Evolutionary conservation across 495 filamentous ascomycete species (phyloP).

Genomic region (Talaromyces stipitatus): DNA sequence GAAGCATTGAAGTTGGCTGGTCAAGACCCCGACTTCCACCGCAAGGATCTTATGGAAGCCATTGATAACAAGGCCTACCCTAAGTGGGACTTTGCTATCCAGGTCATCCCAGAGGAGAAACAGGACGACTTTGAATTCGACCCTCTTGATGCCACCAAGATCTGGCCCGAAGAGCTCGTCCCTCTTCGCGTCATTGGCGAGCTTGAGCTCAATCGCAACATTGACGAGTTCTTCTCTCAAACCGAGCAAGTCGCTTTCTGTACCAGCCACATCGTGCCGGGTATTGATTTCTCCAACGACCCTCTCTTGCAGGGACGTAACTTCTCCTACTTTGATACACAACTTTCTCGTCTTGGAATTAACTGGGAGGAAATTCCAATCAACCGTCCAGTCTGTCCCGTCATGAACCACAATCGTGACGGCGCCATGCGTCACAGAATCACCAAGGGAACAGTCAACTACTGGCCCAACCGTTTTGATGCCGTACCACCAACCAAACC

Average conservation of each 20-base stretch:
- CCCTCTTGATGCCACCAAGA: constrained; percentile 84
- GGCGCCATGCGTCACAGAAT: constrained; percentile 53
- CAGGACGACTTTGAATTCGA: constrained; percentile 85
- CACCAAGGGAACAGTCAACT: constrained; percentile 61
- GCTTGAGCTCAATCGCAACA: constrained; percentile 72
- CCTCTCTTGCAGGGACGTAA: constrained; percentile 77
- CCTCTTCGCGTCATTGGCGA: constrained; percentile 77
- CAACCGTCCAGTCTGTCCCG: constrained; percentile 69
- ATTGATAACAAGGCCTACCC: constrained; percentile 65
- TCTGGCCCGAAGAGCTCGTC: constrained; percentile 81
- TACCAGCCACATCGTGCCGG: constrained; percentile 77
- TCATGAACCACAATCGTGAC: constrained; percentile 75
- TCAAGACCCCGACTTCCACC: constrained; percentile 83
- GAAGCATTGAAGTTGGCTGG: constrained; percentile 76
- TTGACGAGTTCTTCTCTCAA: constrained; percentile 82
- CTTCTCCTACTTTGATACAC: constrained; percentile 85
- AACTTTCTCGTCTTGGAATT: constrained; percentile 69
- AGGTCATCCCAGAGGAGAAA: constrained; percentile 61
- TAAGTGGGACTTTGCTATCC: constrained; percentile 80
- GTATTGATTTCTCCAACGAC: constrained; percentile 82
- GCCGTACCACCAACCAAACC: constrained; percentile 45
- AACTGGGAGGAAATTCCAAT: constrained; percentile 87
- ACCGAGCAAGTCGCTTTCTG: constrained; percentile 79
- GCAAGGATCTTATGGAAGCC: constrained; percentile 75
- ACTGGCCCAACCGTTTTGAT: constrained; percentile 72